phyloP scores from a whole-genome alignment of 2,329 filamentous ascomycete genomes.

The Ascochyta rabiei region DNA sequence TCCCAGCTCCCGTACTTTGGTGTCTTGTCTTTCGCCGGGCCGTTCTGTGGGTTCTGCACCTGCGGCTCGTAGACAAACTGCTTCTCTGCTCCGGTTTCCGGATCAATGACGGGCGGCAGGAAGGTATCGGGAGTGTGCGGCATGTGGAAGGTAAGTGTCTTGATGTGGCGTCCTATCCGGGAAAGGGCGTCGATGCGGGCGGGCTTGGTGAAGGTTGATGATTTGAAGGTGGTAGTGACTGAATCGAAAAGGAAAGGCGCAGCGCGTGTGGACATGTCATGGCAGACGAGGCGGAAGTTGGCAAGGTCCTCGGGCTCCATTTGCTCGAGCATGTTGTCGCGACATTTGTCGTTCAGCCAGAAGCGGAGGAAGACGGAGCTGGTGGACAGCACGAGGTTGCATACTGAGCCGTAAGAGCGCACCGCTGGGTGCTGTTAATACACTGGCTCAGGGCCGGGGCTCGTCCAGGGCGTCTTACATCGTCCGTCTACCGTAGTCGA shows the following conservation, averaged over 20 bases:
- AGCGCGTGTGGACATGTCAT: constrained; percentile 72
- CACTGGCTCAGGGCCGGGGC: constrained; percentile 10
- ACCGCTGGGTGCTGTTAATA: constrained; percentile 46
- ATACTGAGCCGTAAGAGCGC: constrained; percentile 54
- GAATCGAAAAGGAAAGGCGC: constrained; percentile 73
- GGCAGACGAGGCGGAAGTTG: constrained; percentile 68
- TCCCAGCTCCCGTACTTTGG: constrained; percentile 82
- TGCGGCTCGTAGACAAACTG: constrained; percentile 83
- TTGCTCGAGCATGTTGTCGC: constrained; percentile 52
- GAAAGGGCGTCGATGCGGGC: constrained; percentile 75
- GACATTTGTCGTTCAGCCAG: constrained; percentile 56
- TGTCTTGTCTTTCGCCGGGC: constrained; percentile 60
- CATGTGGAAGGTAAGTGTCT: constrained; percentile 77
- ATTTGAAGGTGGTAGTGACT: constrained; percentile 71
- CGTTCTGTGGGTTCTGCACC: constrained; percentile 62
- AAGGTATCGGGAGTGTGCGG: constrained; percentile 80
- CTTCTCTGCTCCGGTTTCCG: constrained; percentile 75
- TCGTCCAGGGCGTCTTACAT: constrained; percentile 38
- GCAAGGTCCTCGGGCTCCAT: constrained; percentile 51
- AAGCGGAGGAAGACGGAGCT: constrained; percentile 57
- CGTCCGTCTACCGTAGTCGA: constrained; percentile 43
- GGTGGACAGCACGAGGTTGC: constrained; percentile 56
- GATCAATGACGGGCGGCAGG: constrained; percentile 82
- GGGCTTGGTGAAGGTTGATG: constrained; percentile 77
- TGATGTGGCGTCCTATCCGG: constrained; percentile 78